phyloP scores from a whole-genome alignment of 2,329 filamentous ascomycete genomes.

The Elsinoe batatas region DNA sequence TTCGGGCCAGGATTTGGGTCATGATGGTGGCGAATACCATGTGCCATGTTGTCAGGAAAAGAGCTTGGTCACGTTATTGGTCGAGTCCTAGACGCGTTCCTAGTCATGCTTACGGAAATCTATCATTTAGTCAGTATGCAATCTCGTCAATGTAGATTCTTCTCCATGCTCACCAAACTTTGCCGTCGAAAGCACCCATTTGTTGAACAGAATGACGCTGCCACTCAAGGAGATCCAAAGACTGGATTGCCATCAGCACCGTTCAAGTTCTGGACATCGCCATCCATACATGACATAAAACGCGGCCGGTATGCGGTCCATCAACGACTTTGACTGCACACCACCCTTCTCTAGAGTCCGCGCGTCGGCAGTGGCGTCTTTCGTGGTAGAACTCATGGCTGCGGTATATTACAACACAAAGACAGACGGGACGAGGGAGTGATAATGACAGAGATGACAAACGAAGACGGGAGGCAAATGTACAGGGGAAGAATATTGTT shows the following conservation, averaged over 20 bases:
- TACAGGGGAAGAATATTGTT: not conserved
- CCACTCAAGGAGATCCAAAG: conserved; percentile 89
- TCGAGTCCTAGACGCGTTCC: not conserved
- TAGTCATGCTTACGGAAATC: conserved; percentile 37
- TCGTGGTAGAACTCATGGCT: not conserved
- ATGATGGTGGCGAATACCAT: conserved; percentile 84
- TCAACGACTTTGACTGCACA: not conserved
- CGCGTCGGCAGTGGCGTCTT: not conserved
- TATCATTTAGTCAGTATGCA: conserved; percentile 16
- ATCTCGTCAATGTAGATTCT: not conserved
- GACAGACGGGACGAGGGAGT: not conserved
- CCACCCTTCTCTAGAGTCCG: not conserved
- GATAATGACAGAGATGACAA: not conserved
- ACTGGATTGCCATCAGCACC: conserved; percentile 37
- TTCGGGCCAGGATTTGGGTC: conserved; percentile 86
- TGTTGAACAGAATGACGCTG: conserved; percentile 97
- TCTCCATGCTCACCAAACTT: conserved; percentile 59
- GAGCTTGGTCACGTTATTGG: conserved; percentile 47
- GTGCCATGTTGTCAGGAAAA: conserved; percentile 93
- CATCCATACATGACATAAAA: not conserved
- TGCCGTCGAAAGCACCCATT: conserved; percentile 84
- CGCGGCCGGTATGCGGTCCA: not conserved
- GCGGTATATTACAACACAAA: not conserved
- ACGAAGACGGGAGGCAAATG: not conserved
- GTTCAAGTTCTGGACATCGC: not conserved